Evolutionary conservation across 106 monocot species (phyloP), one percentile per base, ranked within the genome.

Genomic region (Phalaenopsis aphrodite): DNA sequence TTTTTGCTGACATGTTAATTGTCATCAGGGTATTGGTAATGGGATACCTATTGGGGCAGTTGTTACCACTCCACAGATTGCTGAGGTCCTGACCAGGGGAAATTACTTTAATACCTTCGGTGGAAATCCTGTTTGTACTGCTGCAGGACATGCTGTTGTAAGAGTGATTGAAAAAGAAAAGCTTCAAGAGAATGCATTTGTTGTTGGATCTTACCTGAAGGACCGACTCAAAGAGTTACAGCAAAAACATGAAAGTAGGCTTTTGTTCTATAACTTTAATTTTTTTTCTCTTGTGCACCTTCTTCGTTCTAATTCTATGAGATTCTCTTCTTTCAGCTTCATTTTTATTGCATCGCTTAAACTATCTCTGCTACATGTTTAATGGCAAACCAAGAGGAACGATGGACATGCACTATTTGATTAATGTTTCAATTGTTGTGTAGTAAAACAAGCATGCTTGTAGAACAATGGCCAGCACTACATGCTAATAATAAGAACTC

Each of bases 61-160:
- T 8, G 83, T 94, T 36, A 94, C 89, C 47, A 94, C 93, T 12
- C 86, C 89, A 58, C 89, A 91, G 77, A 89, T 94, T 66, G 91
- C 91, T 38, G 79, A 91, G 79, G 94, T 91, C 19, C 85, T 91
- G 83, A 91, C 91, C 39, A 87, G 83, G 10, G 55, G 91, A 73
- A 86, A 85, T 78, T 91, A 94, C 72, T 94, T 87, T 80, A 94
- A 94, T 56, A 94, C 93, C 8, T 94, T 94, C n/a, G 93, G 93
- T 0, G 93, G 93, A 3, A 94, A 89, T 79, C 93, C 91, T 16
- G 91, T 86, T 0, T 87, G 91, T 78, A 91, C 94, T 11, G 94
- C 94, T 3, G 89, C 81, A 11, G 89, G 86, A 1, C 94, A 86
- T 76, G 94, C 91, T 9, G 94, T 94, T 17, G 85, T 94, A 47